These are phyloP conservation scores for Penicillium nordicum DNA, from an alignment of 2,329 filamentous ascomycete genomes.

Conservation along the genomic window DNA sequence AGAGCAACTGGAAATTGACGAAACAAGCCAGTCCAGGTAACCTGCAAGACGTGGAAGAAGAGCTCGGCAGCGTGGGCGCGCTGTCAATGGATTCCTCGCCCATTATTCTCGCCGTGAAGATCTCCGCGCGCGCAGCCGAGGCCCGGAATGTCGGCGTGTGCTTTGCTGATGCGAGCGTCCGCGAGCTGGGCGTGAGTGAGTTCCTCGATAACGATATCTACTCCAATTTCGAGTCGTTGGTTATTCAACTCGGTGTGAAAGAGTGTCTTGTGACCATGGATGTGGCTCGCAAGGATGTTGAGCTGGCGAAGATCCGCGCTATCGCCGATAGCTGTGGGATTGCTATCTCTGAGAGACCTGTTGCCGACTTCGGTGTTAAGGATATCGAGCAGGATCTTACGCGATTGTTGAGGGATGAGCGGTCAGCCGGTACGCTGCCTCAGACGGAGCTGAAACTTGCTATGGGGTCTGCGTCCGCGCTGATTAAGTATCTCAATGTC, in stretches of 20 bases:
- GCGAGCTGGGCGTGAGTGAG: conserved; percentile 93
- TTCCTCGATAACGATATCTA: conserved; percentile 99
- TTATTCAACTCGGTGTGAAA: conserved; percentile 93
- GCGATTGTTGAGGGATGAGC: conserved; percentile 81
- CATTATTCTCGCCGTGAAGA: conserved; percentile 92
- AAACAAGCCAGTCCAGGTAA: conserved; percentile 96
- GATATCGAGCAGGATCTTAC: conserved; percentile 96
- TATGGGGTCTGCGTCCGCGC: conserved; percentile 87
- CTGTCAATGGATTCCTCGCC: conserved; percentile 78
- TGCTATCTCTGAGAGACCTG: conserved; percentile 76
- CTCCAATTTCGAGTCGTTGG: conserved; percentile 92
- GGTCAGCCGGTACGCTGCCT: conserved; percentile 70
- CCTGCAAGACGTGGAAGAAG: conserved; percentile 93
- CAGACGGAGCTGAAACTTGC: conserved; percentile 92
- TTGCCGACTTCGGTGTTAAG: conserved; percentile 74
- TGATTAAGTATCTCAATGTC: conserved; percentile 91
- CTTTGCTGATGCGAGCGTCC: conserved; percentile 94
- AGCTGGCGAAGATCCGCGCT: conserved; percentile 78
- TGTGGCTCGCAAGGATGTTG: conserved; percentile 75
- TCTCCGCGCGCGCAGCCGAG: conserved; percentile 81
- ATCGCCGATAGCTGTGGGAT: conserved; percentile 93
- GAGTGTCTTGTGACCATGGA: conserved; percentile 87
- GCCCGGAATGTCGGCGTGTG: conserved; percentile 87
- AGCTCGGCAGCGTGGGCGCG: conserved; percentile 62
- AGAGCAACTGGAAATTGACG: conserved; percentile 79